Base-by-base conservation (phyloP, 2,329 filamentous ascomycete species). In the Colletotrichum sp. region DNA sequence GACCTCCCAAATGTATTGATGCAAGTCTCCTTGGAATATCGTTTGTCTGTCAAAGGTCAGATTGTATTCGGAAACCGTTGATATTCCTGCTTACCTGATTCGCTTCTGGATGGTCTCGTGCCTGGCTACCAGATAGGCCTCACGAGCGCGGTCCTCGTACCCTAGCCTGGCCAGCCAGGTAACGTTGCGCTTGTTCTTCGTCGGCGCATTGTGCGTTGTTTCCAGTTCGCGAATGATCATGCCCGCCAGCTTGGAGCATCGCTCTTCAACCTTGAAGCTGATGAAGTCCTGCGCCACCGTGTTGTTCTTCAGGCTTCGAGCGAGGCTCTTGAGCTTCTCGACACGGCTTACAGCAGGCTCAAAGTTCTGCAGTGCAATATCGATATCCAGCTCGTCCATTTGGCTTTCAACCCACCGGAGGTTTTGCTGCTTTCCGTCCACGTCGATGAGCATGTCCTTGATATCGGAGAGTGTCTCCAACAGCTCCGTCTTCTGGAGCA, bases 371-470 rank as follows among this genome's bases (percentile, higher is more conserved):
- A 98, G 89, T 0, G 97, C 96, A 80, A 99, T 96, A 80, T 98
- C 94, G 80, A 99, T 99, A 81, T 99, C 97, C 7, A 99, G 91
- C 81, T 98, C 95, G 82, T 99, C 97, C 84, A 99, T 94, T 85
- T 99, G 95, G 68, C 93, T 92, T 83, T 99, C 97, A 0, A 99
- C 95, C 95, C 95, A 98, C 69, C 96, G 94, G 63, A 99, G 90
- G 82, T 97, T 98, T 82, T 99, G 95, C 84, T 98, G 96, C 81
- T 98, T 98, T 65, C 97, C 97, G 81, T 99, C 97, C 16, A 98
- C 95, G 80, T 99, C 97, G 79, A 99, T 96, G 71, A 98, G 91
- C 86, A 98, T 94, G 83, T 98, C 95, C 82, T 95, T 95, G 80
- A 94, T 92, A 77, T 93, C 92, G 3, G 95, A 95, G 12, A 96